Evolutionary conservation across 305 asterid species (phyloP), one percentile per base, ranked within the genome.

Genomic region (Fraxinus baroniana): DNA sequence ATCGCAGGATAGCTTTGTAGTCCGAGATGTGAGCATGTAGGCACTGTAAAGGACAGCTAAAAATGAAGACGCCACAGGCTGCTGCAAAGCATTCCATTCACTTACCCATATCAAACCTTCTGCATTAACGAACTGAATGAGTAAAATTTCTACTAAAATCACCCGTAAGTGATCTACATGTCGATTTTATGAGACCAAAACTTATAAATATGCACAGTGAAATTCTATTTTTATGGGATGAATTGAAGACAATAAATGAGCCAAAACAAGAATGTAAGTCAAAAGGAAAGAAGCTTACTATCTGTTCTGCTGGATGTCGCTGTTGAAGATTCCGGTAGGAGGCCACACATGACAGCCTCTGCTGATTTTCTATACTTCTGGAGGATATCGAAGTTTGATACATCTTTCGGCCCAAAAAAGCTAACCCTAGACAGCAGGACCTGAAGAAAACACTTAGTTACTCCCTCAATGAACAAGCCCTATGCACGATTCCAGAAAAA

Each of bases 291-390:
- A 78, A 80, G 39, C 76, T 86, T 93, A 94, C 99, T 76, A 0
- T 88, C 86, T 5, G 97, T 96, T 88, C 98, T 91, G 91, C 97
- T 94, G 72, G 89, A 5, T 74, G 99, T 96, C 80, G 98, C 97
- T 6, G 98, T 90, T 1, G 97, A 98, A 44, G 99, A 96, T 82
- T 92, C 89, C 1, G 99, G 98, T 81, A 94, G 87, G 62, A 96
- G 91, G 74, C 98, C 98, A 70, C 99, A 96, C 97, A 96, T 94
- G 74, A 96, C 97, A 7, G 99, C 99, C 86, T 92, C 99, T 18
- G 99, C 98, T 2, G 99, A 86, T 74, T 89, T 84, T 88, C 84
- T 87, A 64, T 94, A 96, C 87, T 93, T 90, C 77, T 80, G 78
- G 39, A 96, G 94, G 82, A 81, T 83, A n/a, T 87, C 81, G 4